A percentile compares a stretch with the other conserved stretches of the same genome.
Conservation (phyloP, 2,329 filamentous ascomycete species). For the Aspergillus brunneoviolaceus region DNA sequence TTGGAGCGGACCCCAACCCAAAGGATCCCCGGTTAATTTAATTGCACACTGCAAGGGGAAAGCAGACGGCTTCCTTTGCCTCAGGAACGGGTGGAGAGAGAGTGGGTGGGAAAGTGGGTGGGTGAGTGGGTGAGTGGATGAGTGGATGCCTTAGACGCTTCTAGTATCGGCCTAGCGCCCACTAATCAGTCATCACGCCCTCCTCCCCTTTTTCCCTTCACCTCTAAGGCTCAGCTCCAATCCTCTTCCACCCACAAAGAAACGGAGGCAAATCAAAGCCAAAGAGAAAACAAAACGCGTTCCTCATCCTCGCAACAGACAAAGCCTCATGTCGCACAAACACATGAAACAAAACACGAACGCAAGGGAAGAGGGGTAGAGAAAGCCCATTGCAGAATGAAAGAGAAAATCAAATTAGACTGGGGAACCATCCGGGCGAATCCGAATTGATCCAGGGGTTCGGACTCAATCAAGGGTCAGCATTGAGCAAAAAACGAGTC, state of each 20-base stretch:
- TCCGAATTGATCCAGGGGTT: background rate
- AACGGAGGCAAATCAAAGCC: no score
- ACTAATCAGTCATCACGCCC: background rate
- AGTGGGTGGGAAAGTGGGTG: background rate
- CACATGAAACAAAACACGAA: background rate
- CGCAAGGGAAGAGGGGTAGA: background rate
- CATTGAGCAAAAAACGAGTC: background rate
- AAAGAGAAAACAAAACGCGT: background rate
- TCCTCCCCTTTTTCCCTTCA: background rate
- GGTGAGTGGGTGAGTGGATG: background rate
- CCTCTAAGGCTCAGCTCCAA: no score
- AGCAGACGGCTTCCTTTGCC: background rate
- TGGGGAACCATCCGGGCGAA: background rate
- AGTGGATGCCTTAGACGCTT: background rate
- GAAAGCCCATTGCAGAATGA: background rate
- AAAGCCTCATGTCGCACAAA: background rate
- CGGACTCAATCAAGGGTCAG: background rate
- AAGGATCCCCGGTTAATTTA: background rate
- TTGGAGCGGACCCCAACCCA: background rate
- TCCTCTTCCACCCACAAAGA: no score
- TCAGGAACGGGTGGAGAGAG: constrained; percentile 2
- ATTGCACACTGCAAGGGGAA: background rate
- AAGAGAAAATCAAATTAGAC: background rate
- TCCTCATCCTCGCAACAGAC: background rate
- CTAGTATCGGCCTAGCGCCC: background rate